A percentile compares a stretch with the other conserved stretches of the same genome.
phyloP scores from a whole-genome alignment of 2,329 filamentous ascomycete genomes.

The Sordariomycetes sp. region DNA sequence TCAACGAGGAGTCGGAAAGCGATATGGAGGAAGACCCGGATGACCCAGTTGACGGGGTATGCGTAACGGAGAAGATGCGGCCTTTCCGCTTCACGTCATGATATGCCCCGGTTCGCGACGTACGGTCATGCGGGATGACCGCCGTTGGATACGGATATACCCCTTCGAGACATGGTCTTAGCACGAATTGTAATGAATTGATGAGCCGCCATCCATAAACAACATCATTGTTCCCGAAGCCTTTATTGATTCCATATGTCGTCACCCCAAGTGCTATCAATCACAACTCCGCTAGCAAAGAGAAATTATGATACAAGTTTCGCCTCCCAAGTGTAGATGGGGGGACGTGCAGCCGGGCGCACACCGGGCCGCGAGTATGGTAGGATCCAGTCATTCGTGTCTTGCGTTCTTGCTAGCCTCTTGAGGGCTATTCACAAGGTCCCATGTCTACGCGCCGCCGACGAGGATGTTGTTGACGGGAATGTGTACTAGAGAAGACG shows the following conservation, averaged over 20 bases:
- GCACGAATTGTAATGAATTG: neutral
- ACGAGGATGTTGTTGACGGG: slow-evolving; percentile 60
- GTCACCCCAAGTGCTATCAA: neutral
- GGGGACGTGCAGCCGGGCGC: neutral
- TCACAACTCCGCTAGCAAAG: neutral
- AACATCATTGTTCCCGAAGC: neutral
- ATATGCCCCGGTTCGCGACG: neutral
- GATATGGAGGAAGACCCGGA: neutral
- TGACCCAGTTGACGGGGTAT: neutral
- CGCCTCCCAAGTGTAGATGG: neutral
- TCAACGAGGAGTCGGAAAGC: slow-evolving; percentile 39
- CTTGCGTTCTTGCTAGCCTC: neutral
- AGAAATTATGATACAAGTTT: neutral
- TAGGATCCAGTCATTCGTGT: neutral
- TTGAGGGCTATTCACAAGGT: neutral
- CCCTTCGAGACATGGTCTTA: neutral
- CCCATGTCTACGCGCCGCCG: slow-evolving; percentile 39
- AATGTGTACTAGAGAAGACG: slow-evolving; percentile 42
- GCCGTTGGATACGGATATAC: neutral
- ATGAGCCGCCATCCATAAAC: neutral
- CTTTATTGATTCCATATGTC: neutral
- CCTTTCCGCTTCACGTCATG: neutral
- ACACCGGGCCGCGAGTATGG: neutral
- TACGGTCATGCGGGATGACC: neutral
- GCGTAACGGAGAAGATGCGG: neutral